Conservation (phyloP, 1,139 yeast species). For the Candida anutae region DNA sequence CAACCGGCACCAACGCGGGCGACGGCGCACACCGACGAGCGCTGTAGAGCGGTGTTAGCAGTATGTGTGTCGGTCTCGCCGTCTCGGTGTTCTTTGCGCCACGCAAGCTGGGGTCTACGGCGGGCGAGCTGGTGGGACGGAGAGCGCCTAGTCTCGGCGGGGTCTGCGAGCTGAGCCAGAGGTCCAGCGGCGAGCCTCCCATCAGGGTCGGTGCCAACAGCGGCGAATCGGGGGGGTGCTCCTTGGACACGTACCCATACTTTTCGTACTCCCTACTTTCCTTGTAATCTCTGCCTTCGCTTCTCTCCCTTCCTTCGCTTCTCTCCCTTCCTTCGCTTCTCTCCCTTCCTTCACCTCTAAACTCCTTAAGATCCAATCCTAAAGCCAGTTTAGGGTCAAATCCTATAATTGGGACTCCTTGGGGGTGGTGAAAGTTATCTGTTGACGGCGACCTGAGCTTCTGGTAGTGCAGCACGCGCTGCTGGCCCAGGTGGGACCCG, state of each 20-base stretch:
- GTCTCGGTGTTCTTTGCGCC: neutral
- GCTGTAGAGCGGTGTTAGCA: constrained; percentile 4
- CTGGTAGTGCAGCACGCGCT: constrained; percentile 1
- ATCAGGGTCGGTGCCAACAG: constrained; percentile 44
- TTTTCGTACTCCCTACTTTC: neutral
- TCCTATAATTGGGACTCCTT: constrained; percentile 1
- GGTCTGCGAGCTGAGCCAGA: constrained; percentile 45
- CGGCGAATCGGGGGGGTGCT: constrained; percentile 47
- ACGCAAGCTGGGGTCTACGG: too few relatives aligned
- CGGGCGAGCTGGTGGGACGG: constrained; percentile 1
- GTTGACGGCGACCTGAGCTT: constrained; percentile 2
- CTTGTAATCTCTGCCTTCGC: neutral
- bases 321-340: neutral
- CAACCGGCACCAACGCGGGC: constrained; percentile 35
- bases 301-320: neutral
- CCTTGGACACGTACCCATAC: constrained; percentile 8
- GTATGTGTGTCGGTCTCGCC: neutral
- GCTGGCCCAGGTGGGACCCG: neutral
- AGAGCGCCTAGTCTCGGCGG: constrained; percentile 41
- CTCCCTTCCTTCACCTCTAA: neutral
- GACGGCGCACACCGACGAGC: constrained; percentile 12
- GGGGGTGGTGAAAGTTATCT: constrained; percentile 1
- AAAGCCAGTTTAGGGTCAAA: constrained; percentile 1
- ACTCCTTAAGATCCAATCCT: neutral
- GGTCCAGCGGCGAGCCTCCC: constrained; percentile 49